Evolutionary conservation across 2,329 filamentous ascomycete genomes (phyloP).

Genomic region (Tothia fuscella): DNA sequence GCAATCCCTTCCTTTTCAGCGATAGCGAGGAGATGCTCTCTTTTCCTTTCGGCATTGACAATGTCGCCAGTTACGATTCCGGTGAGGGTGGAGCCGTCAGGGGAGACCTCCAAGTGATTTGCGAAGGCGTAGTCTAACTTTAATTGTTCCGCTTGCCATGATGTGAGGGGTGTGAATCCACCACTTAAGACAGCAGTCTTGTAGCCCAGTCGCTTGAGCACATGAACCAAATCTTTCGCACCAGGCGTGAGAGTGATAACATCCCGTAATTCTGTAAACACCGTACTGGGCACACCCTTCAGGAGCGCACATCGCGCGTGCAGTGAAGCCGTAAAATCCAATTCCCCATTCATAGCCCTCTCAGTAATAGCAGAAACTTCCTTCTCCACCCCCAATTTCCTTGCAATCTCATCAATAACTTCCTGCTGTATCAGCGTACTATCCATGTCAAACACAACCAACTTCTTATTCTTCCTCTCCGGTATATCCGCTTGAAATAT

Average conservation of each 20-base stretch:
- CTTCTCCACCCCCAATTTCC: conserved; percentile 68
- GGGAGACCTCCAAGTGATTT: conserved; percentile 64
- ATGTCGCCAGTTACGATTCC: conserved; percentile 62
- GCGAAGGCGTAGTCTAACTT: conserved; percentile 82
- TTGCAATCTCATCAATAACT: conserved; percentile 90
- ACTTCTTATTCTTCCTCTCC: conserved; percentile 66
- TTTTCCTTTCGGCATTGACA: conserved; percentile 65
- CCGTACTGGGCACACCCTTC: conserved; percentile 62
- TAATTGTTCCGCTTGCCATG: conserved; percentile 70
- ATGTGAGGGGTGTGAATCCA: conserved; percentile 79
- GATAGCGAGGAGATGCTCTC: conserved; percentile 58
- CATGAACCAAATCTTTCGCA: conserved; percentile 59
- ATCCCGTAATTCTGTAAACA: conserved; percentile 66
- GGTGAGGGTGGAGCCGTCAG: conserved; percentile 44
- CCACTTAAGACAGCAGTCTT: conserved; percentile 86
- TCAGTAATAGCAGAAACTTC: conserved; percentile 81
- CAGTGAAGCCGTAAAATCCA: conserved; percentile 81
- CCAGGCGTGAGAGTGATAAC: conserved; percentile 74
- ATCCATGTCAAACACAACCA: conserved; percentile 98
- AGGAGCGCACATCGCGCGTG: conserved; percentile 69
- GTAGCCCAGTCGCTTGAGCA: conserved; percentile 66
- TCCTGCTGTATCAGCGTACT: conserved; percentile 94
- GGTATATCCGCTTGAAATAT: conserved; percentile 62
- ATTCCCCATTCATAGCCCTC: conserved; percentile 88
- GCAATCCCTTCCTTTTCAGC: conserved; percentile 54